A percentile compares a stretch with the other conserved stretches of the same genome.
Evolutionary conservation across 1,284 basidiomycete species (phyloP).

Genomic region (Naganishia sp.): DNA sequence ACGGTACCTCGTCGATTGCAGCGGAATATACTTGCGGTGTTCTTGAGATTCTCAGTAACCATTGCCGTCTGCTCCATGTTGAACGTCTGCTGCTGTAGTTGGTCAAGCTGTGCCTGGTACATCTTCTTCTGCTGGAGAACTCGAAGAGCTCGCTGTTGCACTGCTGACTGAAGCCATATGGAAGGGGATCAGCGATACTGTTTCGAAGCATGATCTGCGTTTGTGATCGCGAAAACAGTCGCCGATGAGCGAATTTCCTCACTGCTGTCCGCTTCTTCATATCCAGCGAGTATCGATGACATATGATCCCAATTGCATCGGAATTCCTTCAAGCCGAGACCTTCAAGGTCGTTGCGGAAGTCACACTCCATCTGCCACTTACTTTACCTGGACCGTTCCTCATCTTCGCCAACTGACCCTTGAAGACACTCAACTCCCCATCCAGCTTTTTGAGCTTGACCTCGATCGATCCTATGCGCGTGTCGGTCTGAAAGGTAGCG

Average conservation of each 20-base stretch:
- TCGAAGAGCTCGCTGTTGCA: constrained; percentile 91
- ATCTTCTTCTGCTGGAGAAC: constrained; percentile 94
- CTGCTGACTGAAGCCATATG: constrained; percentile 65
- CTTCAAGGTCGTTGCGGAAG: background rate
- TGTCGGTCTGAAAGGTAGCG: constrained; percentile 69
- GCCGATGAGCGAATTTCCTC: background rate
- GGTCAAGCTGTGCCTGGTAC: constrained; percentile 86
- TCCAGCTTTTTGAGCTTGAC: constrained; percentile 98
- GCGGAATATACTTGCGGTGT: constrained; percentile 61
- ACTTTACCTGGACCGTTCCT: constrained; percentile 95
- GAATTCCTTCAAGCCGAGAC: background rate
- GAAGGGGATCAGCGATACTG: background rate
- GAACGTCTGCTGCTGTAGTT: constrained; percentile 92
- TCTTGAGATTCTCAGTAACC: constrained; percentile 94
- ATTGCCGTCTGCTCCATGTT: constrained; percentile 98
- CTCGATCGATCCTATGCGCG: constrained; percentile 84
- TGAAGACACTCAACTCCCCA: constrained; percentile 86
- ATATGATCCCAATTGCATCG: too few species aligned
- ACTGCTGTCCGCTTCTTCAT: too few species aligned
- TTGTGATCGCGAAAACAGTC: background rate
- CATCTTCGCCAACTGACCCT: constrained; percentile 94
- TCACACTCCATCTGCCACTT: constrained; percentile 34
- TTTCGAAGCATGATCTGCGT: background rate
- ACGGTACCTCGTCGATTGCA: background rate
- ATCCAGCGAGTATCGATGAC: too few species aligned